These are phyloP conservation scores for Lodderomyces jiufengensis DNA, from an alignment of 1,139 yeast genomes.

Conservation along the genomic window DNA sequence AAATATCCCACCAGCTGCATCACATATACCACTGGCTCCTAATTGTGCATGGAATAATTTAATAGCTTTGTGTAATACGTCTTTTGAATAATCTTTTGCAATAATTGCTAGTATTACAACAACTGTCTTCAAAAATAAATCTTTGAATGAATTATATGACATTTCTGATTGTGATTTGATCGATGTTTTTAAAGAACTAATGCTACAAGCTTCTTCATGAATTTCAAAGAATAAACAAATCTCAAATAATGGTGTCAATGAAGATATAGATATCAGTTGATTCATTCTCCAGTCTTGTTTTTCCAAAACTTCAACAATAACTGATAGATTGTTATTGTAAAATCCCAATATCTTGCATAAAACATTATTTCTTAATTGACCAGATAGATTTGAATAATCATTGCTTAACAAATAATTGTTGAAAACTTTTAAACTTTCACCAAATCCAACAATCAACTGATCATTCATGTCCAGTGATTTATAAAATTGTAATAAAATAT, in stretches of 20 bases:
- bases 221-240: constrained; percentile 41
- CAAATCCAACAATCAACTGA: constrained; percentile 54
- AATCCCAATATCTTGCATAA: constrained; percentile 31
- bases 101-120: constrained; percentile 10
- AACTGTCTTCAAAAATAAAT: constrained; percentile 29
- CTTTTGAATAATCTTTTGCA: constrained; percentile 2
- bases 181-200: constrained; percentile 33
- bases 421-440: constrained; percentile 37
- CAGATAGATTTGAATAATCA: constrained; percentile 11
- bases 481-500: constrained; percentile 62
- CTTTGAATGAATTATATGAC: constrained; percentile 47
- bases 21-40: constrained; percentile 70
- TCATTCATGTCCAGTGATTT: constrained; percentile 33
- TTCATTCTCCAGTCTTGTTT: constrained; percentile 23
- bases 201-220: constrained; percentile 48
- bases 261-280: constrained; percentile 4
- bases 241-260: constrained; percentile 25
- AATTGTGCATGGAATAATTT: constrained; percentile 60
- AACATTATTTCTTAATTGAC: constrained; percentile 16
- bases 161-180: constrained; percentile 25
- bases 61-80: constrained; percentile 5
- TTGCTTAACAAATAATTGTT: constrained; percentile 18
- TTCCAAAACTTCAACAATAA: constrained; percentile 21
- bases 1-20: constrained; percentile 58
- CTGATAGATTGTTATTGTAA: constrained; percentile 26